phyloP scores from a whole-genome alignment of 495 filamentous ascomycete genomes.

The Aspergillus biplanus region DNA sequence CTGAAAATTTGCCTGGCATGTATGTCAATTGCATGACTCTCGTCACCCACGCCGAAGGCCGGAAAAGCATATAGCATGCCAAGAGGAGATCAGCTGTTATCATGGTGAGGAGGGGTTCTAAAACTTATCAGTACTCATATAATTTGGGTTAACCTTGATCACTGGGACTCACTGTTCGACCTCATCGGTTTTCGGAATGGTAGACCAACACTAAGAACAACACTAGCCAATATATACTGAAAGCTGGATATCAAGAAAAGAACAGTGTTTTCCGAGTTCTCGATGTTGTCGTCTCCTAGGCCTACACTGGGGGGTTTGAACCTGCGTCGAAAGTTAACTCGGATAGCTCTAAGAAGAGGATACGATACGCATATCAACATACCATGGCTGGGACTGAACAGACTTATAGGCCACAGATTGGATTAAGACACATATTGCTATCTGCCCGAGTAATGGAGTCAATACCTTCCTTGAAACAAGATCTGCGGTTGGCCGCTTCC shows the following conservation, averaged over 20 bases:
- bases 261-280: constrained; percentile 89
- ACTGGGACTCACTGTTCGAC: constrained; percentile 67
- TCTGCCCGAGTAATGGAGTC: constrained; percentile 86
- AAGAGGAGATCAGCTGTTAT: constrained; percentile 68
- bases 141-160: neutral
- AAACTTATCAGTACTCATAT: constrained; percentile 21
- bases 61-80: constrained; percentile 75
- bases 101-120: constrained; percentile 81
- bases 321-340: constrained; percentile 44
- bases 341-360: neutral
- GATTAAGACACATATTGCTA: constrained; percentile 75
- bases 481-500: constrained; percentile 87
- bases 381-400: constrained; percentile 81
- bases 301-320: constrained; percentile 79
- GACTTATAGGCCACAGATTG: constrained; percentile 73
- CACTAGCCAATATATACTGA: constrained; percentile 87
- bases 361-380: neutral
- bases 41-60: constrained; percentile 67
- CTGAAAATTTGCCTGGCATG: constrained; percentile 70
- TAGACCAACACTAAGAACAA: constrained; percentile 85
- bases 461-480: constrained; percentile 94
- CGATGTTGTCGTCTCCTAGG: constrained; percentile 75
- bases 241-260: constrained; percentile 90
- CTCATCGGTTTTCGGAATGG: constrained; percentile 85
- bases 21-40: constrained; percentile 84